Percentiles rank a stretch among this genome's conserved stretches.
Evolutionary conservation across 2,329 filamentous ascomycete species (phyloP).

Genomic region (Tolypocladium pustulatum): DNA sequence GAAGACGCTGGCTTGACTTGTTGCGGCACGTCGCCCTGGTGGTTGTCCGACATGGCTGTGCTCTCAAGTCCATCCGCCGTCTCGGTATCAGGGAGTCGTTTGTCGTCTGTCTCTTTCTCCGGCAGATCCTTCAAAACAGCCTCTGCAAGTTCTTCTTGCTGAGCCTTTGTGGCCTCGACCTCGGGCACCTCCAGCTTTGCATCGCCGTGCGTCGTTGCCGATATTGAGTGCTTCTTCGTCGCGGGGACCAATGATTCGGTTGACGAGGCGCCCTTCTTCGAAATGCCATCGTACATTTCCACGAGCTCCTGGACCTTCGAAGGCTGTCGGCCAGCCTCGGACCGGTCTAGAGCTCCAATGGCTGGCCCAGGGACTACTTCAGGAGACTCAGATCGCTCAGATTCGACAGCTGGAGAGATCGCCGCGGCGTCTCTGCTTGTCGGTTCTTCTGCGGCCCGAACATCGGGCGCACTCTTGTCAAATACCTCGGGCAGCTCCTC

Average conservation of each 20-base stretch:
- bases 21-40: neutral
- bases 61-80: neutral
- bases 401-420: neutral
- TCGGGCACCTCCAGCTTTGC: neutral
- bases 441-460: neutral
- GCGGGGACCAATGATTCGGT: neutral
- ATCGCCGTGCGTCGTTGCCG: neutral
- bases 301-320: constrained; percentile 42
- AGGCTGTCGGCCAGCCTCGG: constrained; percentile 12
- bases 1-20: constrained; percentile 3
- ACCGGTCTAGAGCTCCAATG: constrained; percentile 4
- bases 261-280: constrained; percentile 10
- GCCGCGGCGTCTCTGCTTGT: neutral
- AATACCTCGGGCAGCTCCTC: neutral
- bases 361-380: constrained; percentile 9
- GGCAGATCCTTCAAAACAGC: neutral
- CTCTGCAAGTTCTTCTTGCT: neutral
- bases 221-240: neutral
- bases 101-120: neutral
- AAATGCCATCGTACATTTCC: constrained; percentile 37
- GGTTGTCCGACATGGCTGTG: neutral
- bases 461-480: neutral
- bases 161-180: neutral
- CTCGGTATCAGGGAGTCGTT: neutral
- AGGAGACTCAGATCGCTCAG: constrained; percentile 8